Base-by-base conservation (phyloP, 2,329 filamentous ascomycete species). In the Xylaria multiplex region DNA sequence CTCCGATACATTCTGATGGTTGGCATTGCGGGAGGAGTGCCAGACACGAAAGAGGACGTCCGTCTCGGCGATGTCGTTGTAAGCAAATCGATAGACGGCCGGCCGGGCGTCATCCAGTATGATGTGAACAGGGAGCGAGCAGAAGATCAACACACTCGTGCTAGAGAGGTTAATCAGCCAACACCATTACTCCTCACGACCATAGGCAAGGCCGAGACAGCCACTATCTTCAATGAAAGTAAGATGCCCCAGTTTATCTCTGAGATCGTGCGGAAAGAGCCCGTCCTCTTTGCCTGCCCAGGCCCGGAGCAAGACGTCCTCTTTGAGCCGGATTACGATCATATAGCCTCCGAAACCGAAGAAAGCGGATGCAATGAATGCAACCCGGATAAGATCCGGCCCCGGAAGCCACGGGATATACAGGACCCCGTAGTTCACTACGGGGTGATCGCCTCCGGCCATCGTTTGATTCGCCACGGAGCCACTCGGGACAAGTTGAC, bases 21-120 rank as follows among this genome's bases (percentile, higher is more conserved):
- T 13, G 62, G 62, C 19, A 35, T 59, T 32, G 49, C 16, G 1
- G 63, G 63, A 2, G 59, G 57, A 14, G 58, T 62, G 14, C 63
- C 59, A 9, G 14, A n/a, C n/a, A 43, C 19, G 1, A 50, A 65
- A 4, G 50, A 56, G 32, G 56, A 62, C 19, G 30, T 65, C 16
- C 57, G 63, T 27, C 43, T 65, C 0, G 58, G 63, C 14, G 63
- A 65, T 62, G 22, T 65, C 9, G 45, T 65, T 53, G 53, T 65
- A 2, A 65, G 63, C 45, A 62, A 57, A 19, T 13, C 43, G 22
- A 58, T 45, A 22, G 50, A 11, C 1, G 52, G 1, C 11, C 7
- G 42, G 24, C 22, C 32, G 19, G 63, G 63, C 11, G 32, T 57
- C 2, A 2, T 62, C 19, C 52, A 62, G 13, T 62, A 62, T 22